A percentile compares a stretch with the other conserved stretches of the same genome.
phyloP scores from a whole-genome alignment of 441 rosid genomes.

The Populus trichocarpa region DNA sequence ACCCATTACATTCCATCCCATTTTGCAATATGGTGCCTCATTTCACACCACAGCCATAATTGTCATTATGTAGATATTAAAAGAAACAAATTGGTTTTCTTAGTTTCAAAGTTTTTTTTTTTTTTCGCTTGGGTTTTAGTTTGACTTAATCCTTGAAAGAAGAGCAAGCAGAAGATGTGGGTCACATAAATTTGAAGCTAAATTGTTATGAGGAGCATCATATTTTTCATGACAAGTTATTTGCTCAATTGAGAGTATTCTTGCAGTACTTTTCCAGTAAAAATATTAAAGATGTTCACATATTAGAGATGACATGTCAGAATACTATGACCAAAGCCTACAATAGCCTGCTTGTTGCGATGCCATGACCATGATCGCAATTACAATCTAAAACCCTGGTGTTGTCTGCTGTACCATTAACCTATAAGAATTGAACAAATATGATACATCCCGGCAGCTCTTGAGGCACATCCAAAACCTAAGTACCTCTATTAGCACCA shows the following conservation, averaged over 20 bases:
- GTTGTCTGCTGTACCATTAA: neutral
- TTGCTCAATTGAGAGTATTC: neutral
- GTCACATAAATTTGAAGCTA: neutral
- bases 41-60: neutral
- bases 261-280: neutral
- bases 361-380: neutral
- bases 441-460: neutral
- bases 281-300: too few species aligned
- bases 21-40: neutral
- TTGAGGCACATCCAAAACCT: neutral
- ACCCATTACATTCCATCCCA: neutral
- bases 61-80: neutral
- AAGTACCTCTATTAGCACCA: neutral
- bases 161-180: neutral
- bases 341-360: neutral
- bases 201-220: neutral
- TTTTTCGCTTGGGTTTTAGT: neutral
- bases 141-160: neutral
- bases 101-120: neutral
- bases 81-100: neutral
- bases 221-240: neutral
- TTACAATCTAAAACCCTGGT: neutral
- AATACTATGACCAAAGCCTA: neutral
- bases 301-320: neutral
- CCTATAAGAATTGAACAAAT: neutral